Conservation (phyloP, 1,139 yeast species). For the Magnusiomyces tetraspermus region DNA sequence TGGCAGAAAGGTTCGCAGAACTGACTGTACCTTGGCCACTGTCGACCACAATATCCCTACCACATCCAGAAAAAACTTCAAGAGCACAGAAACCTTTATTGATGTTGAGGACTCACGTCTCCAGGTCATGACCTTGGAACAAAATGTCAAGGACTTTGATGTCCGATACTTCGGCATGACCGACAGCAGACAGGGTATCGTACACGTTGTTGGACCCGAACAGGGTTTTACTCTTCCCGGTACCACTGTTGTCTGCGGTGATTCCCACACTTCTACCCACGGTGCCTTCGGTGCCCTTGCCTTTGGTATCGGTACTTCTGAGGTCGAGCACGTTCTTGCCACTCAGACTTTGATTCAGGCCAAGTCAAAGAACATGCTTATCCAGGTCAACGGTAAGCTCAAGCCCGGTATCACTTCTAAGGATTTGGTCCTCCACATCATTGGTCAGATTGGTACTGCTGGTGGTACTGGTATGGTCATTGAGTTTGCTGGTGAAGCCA, state of each 20-base stretch:
- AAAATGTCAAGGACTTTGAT: conserved; percentile 81
- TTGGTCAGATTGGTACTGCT: conserved; percentile 96
- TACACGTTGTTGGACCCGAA: conserved; percentile 96
- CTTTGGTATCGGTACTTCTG: conserved; percentile 97
- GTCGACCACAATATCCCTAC: conserved; percentile 98
- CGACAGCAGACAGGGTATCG: conserved; percentile 93
- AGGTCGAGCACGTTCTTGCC: conserved; percentile 96
- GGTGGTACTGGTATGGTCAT: conserved; percentile 98
- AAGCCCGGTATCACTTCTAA: conserved; percentile 87
- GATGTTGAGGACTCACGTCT: conserved; percentile 84
- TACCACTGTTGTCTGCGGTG: conserved; percentile 97
- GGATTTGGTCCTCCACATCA: conserved; percentile 87
- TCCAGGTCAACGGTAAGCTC: conserved; percentile 73
- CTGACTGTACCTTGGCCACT: conserved; percentile 92
- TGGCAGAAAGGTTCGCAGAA: conserved; percentile 78
- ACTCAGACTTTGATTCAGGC: conserved; percentile 93
- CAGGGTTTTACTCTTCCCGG: conserved; percentile 98
- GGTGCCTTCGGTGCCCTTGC: conserved; percentile 99
- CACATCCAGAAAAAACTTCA: conserved; percentile 64
- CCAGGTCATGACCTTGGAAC: conserved; percentile 86
- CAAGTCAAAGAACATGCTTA: conserved; percentile 92
- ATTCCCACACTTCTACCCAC: conserved; percentile 95
- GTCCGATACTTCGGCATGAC: conserved; percentile 91
- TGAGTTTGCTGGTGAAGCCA: conserved; percentile 94
- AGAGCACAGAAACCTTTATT: conserved; percentile 69